phyloP scores from a whole-genome alignment of 2,329 filamentous ascomycete genomes.

The Diaporthe ilicicola region DNA sequence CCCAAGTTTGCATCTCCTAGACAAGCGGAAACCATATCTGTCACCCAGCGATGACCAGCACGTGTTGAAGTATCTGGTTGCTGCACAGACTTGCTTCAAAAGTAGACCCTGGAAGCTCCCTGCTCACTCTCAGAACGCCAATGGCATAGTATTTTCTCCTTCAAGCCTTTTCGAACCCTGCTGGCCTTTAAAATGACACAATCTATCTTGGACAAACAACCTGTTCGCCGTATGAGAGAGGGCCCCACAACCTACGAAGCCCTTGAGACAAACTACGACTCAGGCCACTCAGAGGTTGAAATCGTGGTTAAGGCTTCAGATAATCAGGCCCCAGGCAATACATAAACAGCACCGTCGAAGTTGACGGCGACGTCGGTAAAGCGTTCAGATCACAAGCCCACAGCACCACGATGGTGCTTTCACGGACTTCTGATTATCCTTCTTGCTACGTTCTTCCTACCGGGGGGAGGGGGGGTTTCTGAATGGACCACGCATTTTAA shows the following conservation, averaged over 20 bases:
- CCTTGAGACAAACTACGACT: neutral
- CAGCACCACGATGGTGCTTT: conserved; percentile 28
- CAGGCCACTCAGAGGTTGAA: neutral
- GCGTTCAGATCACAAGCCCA: conserved; percentile 24
- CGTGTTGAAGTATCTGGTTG: neutral
- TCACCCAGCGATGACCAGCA: neutral
- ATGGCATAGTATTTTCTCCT: neutral
- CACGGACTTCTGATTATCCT: conserved; percentile 10
- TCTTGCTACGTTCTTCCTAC: conserved; percentile 8
- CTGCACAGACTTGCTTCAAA: neutral
- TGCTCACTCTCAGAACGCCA: neutral
- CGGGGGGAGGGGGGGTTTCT: no score
- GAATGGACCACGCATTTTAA: no score
- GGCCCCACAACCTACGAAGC: neutral
- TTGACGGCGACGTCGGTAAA: neutral
- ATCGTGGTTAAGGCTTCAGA: neutral
- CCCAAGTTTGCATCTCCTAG: neutral
- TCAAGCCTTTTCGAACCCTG: no score
- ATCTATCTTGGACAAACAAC: neutral
- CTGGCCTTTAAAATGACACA: neutral
- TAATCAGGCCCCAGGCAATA: no score
- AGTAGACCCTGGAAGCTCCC: no score
- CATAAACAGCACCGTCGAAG: neutral
- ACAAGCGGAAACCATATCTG: no score
- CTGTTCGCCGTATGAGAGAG: no score